Conservation (phyloP, 805 yeast species). For the Wickerhamiella nectarea region DNA sequence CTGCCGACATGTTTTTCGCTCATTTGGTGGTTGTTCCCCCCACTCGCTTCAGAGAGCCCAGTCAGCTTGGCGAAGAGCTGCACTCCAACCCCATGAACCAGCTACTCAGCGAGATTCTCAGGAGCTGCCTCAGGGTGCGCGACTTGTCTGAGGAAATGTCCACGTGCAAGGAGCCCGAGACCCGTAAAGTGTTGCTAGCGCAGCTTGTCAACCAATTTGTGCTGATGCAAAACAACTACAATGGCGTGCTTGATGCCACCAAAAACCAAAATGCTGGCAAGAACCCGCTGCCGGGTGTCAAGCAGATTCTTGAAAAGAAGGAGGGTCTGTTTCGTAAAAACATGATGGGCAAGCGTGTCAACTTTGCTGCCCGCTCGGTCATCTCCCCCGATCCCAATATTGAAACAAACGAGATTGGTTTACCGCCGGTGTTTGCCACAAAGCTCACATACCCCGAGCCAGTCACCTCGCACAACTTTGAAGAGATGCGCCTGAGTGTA, state of each 20-base stretch:
- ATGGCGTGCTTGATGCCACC: conserved; percentile 82
- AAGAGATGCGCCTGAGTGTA: conserved; percentile 85
- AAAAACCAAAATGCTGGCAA: conserved; percentile 68
- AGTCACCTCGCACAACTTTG: conserved; percentile 80
- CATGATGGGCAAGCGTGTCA: conserved; percentile 99
- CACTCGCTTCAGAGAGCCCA: conserved; percentile 92
- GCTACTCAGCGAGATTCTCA: conserved; percentile 62
- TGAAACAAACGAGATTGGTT: conserved; percentile 96
- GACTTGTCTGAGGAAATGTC: conserved; percentile 74
- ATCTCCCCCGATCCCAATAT: conserved; percentile 98
- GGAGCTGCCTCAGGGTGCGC: conserved; percentile 67
- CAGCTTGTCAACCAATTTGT: conserved; percentile 93
- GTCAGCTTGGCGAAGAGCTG: conserved; percentile 88
- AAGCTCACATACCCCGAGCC: conserved; percentile 97
- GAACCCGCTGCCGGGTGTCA: conserved; percentile 83
- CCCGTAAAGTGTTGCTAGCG: conserved; percentile 64
- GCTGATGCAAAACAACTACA: conserved; percentile 86
- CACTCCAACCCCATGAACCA: conserved; percentile 93
- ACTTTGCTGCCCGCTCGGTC: conserved; percentile 96
- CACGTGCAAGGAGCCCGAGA: conserved; percentile 41
- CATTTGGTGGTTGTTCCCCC: conserved; percentile 89
- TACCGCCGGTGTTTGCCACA: conserved; percentile 95
- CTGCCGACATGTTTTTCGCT: conserved; percentile 79
- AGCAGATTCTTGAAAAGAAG: conserved; percentile 94
- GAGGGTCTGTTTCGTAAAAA: conserved; percentile 97